Evolutionary conservation across 495 filamentous ascomycete genomes (phyloP), one percentile per base, ranked within the genome.

Genomic region (Daldinia childiae): DNA sequence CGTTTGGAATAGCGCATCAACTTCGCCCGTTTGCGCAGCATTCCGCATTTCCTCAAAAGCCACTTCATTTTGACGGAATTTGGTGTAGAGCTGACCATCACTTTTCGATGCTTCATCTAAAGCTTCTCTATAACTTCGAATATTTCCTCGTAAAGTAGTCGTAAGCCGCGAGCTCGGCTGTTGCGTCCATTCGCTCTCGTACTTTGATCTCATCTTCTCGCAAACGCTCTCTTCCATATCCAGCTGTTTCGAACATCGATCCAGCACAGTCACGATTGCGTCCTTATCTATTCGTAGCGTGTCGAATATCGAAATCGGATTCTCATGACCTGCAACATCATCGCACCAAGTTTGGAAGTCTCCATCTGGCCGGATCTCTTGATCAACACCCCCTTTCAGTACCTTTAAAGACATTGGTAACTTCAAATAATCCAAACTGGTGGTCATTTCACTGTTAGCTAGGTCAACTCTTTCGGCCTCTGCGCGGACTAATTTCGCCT

Each of bases 171-270:
- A 91, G 75, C 94, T 97, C 24, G 96, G 96, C 74, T 98, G 95
- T 77, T 99, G 95, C 19, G 92, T 97, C 95, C 95, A 99, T 51
- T 98, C 95, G 11, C 83, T 86, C 32, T 95, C 94, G 77, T 98
- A 98, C 79, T 99, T 99, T 2, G 94, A 96, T 57, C 95, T 88
- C 95, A 99, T 99, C 84, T 97, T 98, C 80, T 99, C 95, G 78
- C 95, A 99, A 6, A 98, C 94, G 62, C 92, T 95, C 82, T 98
- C 96, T 79, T 99, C 95, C 88, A 95, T 90, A 72, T 98, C 95
- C 9, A 99, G 77, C 73, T 94, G 91, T 74, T 95, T 97, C 43
- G 88, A 90, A 74, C 92, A 92, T 64, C 86, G 85, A 69, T 97
- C 93, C 60, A 99, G 78, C 8, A 90, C 84, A 3, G 86, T 80